Conservation (phyloP, 352 stramenopile species). For the Stramenopiles sp. region DNA sequence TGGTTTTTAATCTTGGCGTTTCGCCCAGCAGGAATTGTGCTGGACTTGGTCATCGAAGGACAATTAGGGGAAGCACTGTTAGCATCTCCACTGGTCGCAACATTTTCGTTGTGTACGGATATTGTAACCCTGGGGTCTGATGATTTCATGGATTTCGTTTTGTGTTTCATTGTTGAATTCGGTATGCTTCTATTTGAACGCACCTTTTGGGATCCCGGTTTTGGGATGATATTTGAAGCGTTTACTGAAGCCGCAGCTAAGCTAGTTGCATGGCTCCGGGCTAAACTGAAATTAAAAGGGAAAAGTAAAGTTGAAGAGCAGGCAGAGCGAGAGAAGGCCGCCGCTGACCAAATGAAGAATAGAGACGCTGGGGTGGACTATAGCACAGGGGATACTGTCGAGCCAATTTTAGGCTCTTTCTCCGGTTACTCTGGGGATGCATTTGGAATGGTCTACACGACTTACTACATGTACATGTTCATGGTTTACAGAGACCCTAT, state of each 20-base stretch:
- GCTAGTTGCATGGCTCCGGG: not conserved
- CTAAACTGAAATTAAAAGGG: not conserved
- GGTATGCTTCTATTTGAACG: constrained; percentile 75
- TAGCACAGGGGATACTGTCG: constrained; percentile 55
- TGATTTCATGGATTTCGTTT: constrained; percentile 87
- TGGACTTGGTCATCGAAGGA: constrained; percentile 63
- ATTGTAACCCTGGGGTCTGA: constrained; percentile 82
- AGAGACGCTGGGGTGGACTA: not conserved
- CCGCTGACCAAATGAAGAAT: not conserved
- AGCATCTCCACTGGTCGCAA: constrained; percentile 59
- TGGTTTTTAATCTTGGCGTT: constrained; percentile 83
- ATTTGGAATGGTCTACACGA: constrained; percentile 72
- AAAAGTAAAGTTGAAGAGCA: constrained; percentile 5
- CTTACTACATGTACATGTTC: constrained; percentile 78
- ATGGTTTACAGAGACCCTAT: constrained; percentile 80
- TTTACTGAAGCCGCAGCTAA: not conserved
- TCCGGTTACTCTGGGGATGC: constrained; percentile 67
- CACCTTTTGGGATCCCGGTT: constrained; percentile 15
- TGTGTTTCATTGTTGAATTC: constrained; percentile 79
- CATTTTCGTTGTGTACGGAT: constrained; percentile 34
- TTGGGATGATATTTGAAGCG: not conserved
- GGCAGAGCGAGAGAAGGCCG: not conserved
- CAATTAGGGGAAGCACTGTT: constrained; percentile 72
- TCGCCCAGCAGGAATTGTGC: constrained; percentile 58
- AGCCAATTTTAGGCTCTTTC: constrained; percentile 85